Evolutionary conservation across 345 rosid genomes (phyloP), one percentile per base, ranked within the genome.

Genomic region (Zanthoxylum bungeanum): DNA sequence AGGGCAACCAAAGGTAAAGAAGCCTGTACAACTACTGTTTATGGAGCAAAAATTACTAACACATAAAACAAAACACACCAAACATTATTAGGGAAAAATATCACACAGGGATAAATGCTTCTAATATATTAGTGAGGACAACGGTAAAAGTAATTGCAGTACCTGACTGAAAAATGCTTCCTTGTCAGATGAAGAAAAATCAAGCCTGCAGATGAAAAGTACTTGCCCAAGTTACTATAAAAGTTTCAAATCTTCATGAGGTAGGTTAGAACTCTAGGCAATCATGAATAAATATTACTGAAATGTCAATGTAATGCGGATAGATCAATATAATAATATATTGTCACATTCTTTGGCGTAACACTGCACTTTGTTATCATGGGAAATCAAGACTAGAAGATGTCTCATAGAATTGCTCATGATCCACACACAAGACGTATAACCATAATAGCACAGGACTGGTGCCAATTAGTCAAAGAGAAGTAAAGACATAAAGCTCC

Each of bases 81-180:
- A 34, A 67, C 70, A 3, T n/a, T 3, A 8, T 30, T 24, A 25
- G 59, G 56, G 69, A 28, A 27, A 76, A 59, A 49, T 22, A 62
- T 34, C 42, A 7, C 14, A 31, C 28, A 63, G 69, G 34, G 40
- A 78, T 40, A 70, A 71, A 9, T 7, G 40, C 11, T 36, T 25
- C 52, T 19, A 64, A 62, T 30, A 42, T 30, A 62, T 9, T 10
- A 47, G 22, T 10, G 9, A 58, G 66, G 11, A 51, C 27, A 68
- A 47, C 11, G 39, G 9, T 6, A 14, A 53, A 65, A 24, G 14
- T 12, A 55, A 34, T 30, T 72, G 64, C 49, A 57, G 39, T 80
- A 90, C 98, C 98, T 92, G 97, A 78, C 72, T 78, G 81, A 95
- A 88, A 77, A 95, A 85, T 33, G 83, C 83, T 77, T 92, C 93